phyloP scores from a whole-genome alignment of 768 basidiomycete species.

The Daedaleopsis sinensis region DNA sequence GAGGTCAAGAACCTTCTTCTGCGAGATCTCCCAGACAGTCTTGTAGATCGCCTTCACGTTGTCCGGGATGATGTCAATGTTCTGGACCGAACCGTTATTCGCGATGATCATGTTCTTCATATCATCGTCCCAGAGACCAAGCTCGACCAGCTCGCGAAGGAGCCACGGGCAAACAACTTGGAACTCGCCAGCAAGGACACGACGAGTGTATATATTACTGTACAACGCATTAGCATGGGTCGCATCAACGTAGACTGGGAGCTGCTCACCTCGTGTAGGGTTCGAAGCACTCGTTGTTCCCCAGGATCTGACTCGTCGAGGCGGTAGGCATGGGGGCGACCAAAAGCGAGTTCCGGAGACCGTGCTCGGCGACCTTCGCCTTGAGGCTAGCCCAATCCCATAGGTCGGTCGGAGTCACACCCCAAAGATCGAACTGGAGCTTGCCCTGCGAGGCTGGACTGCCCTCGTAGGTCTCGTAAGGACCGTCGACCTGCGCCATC shows the following conservation, averaged over 20 bases:
- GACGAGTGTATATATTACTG: constrained; percentile 98
- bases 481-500: constrained; percentile 74
- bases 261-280: constrained; percentile 84
- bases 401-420: constrained; percentile 78
- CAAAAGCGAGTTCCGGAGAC: constrained; percentile 88
- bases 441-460: constrained; percentile 88
- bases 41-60: constrained; percentile 98
- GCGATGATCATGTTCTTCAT: constrained; percentile 99
- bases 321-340: constrained; percentile 99
- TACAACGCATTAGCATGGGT: constrained; percentile 1
- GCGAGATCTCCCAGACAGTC: constrained; percentile 99
- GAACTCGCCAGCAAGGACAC: constrained; percentile 99
- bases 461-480: constrained; percentile 89
- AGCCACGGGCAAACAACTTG: constrained; percentile 99
- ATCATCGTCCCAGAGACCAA: constrained; percentile 93
- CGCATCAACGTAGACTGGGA: neutral
- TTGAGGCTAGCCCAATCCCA: constrained; percentile 96
- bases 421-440: constrained; percentile 96
- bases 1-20: constrained; percentile 98
- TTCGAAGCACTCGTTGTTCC: constrained; percentile 99
- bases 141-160: constrained; percentile 95
- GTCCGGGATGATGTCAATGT: constrained; percentile 84
- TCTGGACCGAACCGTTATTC: constrained; percentile 87
- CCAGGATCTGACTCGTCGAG: constrained; percentile 96
- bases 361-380: constrained; percentile 78